Base-by-base conservation (phyloP, 805 yeast species). In the Yueomyces sinensis region DNA sequence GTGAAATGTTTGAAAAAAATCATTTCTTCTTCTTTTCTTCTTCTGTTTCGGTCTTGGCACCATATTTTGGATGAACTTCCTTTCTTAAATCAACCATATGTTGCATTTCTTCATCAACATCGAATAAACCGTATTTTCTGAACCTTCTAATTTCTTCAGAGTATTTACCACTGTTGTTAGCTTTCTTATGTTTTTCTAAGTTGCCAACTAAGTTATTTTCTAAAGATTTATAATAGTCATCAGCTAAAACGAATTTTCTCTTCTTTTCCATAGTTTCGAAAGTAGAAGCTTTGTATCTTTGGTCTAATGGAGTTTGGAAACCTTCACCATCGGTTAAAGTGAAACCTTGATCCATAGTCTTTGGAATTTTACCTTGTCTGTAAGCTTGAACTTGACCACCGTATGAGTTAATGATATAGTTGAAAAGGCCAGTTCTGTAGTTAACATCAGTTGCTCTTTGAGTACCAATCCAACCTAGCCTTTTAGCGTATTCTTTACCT, bases 391-490 rank as follows among this genome's bases (percentile, higher is more conserved):
- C 70, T 46, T 82, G 64, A 17, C 84, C 82, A 38, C 94, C 95
- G 44, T 65, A 71, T 47, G 71, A 65, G 44, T 74, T 69, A 52
- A 81, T 72, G 48, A 69, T 68, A 45, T 59, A 61, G 33, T 76
- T 73, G 48, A 89, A 74, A 65, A 74, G 79, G 47, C 61, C 66
- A 41, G 75, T 79, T 48, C 71, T 72, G 67, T 78, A 89, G 42
- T 74, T 84, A 28, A 73, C 79, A 19, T 73, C 61, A 16, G 77
- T 68, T 13, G 79, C 79, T 45, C 76, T 76, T 56, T 76, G 79
- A 17, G 91, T 70, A 35, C 95, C 94, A n/a, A 95, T 84, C 97
- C 97, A 91, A 32, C 97, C 97, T 44, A 87, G 61, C 4, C 59
- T 57, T 24, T 74, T 44, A 46, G 87, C 67, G 38, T 70, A 63